Evolutionary conservation across 2,329 filamentous ascomycete species (phyloP).

Genomic region (Aciculosporium take): DNA sequence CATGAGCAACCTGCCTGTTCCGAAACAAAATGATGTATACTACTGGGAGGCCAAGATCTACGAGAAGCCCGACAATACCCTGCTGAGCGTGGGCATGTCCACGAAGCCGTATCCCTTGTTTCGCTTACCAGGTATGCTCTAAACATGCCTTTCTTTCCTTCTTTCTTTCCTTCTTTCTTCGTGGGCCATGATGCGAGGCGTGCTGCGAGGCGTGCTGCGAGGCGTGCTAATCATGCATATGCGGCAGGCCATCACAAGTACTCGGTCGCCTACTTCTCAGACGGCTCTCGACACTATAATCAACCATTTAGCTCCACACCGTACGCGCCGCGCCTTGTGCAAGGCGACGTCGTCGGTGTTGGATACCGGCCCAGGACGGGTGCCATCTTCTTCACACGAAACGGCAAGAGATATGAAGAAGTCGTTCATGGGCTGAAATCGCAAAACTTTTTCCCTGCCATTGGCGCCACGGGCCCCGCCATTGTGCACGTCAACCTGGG

Average conservation of each 20-base stretch:
- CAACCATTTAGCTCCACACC: constrained; percentile 71
- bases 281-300: constrained; percentile 75
- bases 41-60: constrained; percentile 99
- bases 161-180: background rate
- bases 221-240: too few relatives aligned
- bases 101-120: constrained; percentile 97
- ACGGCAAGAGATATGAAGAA: constrained; percentile 93
- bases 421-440: constrained; percentile 83
- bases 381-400: constrained; percentile 94
- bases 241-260: constrained; percentile 70
- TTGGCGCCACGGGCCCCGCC: constrained; percentile 91
- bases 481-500: constrained; percentile 94
- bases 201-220: too few relatives aligned
- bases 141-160: background rate
- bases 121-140: constrained; percentile 64
- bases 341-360: constrained; percentile 91
- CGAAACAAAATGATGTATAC: constrained; percentile 98
- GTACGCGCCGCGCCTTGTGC: constrained; percentile 74
- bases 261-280: constrained; percentile 82
- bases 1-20: constrained; percentile 89
- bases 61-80: constrained; percentile 81
- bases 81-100: constrained; percentile 82
- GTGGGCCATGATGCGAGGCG: too few relatives aligned
- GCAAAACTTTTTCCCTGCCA: constrained; percentile 93
- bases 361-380: constrained; percentile 91